Percentiles rank a stretch among this genome's conserved stretches.
Conservation (phyloP, 176 grass and related monocot species). For the Cenchrus fungigraminus region DNA sequence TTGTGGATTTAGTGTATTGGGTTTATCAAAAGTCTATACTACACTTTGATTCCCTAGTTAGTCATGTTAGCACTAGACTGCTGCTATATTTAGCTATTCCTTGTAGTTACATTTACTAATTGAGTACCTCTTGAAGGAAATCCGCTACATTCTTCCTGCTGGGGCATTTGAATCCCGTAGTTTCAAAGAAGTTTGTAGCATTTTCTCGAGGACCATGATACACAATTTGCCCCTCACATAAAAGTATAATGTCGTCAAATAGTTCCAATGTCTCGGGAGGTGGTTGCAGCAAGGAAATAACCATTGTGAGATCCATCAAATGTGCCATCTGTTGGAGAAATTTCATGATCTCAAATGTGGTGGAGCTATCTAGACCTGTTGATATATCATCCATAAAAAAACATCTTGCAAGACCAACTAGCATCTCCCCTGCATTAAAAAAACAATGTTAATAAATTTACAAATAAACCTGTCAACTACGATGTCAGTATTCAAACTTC, state of each 20-base stretch:
- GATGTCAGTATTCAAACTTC: not conserved
- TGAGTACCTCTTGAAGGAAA: constrained; percentile 95
- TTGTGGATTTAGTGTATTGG: constrained; percentile 5
- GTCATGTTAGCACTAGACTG: not conserved
- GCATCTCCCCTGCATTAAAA: constrained; percentile 83
- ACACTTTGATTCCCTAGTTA: not conserved
- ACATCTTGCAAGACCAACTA: constrained; percentile 83
- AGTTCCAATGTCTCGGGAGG: constrained; percentile 89
- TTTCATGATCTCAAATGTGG: constrained; percentile 86
- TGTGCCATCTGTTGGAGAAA: constrained; percentile 86
- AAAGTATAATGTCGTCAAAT: constrained; percentile 93
- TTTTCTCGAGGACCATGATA: constrained; percentile 94
- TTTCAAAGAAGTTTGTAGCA: constrained; percentile 74
- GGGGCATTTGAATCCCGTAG: constrained; percentile 88
- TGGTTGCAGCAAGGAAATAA: constrained; percentile 96
- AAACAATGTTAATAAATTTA: constrained; percentile 8
- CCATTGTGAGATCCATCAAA: constrained; percentile 86
- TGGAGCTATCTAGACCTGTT: constrained; percentile 95
- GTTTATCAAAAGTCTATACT: constrained; percentile 1
- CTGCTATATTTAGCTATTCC: too few species aligned
- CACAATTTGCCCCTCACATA: constrained; percentile 89
- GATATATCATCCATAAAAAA: constrained; percentile 99
- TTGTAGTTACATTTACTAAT: constrained; percentile 11
- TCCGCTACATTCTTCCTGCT: constrained; percentile 85
- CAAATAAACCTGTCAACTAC: constrained; percentile 10